Evolutionary conservation across 106 monocot genomes (phyloP).

Genomic region (Apostasia ramifera): DNA sequence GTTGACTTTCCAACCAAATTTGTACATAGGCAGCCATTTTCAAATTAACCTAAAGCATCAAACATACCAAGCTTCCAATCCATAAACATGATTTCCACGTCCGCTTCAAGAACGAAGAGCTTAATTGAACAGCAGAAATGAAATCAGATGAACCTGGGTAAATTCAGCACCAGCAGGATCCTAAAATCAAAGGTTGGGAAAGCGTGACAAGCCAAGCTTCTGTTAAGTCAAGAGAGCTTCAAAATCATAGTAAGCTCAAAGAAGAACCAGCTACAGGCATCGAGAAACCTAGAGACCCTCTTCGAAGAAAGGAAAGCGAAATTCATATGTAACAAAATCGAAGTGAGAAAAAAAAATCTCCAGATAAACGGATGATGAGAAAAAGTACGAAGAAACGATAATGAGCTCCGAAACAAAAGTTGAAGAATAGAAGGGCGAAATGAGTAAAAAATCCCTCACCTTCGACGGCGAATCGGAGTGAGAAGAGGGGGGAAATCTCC

Average conservation of each 20-base stretch:
- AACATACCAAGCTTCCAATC: background rate
- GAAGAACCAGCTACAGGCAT: background rate
- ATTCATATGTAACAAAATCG: no score
- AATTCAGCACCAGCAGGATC: background rate
- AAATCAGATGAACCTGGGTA: background rate
- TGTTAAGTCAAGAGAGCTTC: background rate
- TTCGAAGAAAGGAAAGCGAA: background rate
- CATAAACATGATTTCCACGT: background rate
- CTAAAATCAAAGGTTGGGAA: background rate
- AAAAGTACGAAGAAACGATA: background rate
- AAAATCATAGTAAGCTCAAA: background rate
- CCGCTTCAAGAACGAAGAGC: background rate
- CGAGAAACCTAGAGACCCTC: no score
- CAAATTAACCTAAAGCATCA: background rate
- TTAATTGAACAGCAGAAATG: background rate
- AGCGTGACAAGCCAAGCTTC: background rate
- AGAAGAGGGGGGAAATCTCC: background rate
- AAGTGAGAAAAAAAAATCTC: no score
- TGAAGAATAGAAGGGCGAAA: background rate
- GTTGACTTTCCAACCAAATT: background rate
- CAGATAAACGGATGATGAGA: background rate
- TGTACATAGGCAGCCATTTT: background rate
- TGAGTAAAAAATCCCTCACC: background rate
- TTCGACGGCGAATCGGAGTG: background rate
- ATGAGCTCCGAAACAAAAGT: background rate